Conservation (phyloP, 2,329 filamentous ascomycete species). For the Colletotrichum destructivum region DNA sequence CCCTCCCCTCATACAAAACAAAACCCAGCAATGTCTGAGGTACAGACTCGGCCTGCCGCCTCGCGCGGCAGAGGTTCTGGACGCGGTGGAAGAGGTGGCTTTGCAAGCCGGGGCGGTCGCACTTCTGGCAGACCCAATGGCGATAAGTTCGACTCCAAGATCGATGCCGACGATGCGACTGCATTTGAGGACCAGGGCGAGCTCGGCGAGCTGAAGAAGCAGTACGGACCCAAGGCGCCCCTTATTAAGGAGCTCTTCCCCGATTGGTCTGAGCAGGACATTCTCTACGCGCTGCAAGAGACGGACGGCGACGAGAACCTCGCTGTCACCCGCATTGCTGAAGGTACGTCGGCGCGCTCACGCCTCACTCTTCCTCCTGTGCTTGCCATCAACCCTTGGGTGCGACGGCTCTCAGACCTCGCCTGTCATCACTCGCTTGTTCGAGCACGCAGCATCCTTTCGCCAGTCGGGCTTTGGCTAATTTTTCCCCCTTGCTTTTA, state of each 20-base stretch:
- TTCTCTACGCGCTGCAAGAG: constrained; percentile 94
- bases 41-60: constrained; percentile 86
- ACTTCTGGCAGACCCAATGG: constrained; percentile 77
- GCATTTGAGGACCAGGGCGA: constrained; percentile 86
- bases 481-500: constrained; percentile 53
- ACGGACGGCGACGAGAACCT: constrained; percentile 83
- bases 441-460: neutral
- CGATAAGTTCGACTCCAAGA: constrained; percentile 71
- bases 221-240: constrained; percentile 83
- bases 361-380: constrained; percentile 5
- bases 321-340: constrained; percentile 83
- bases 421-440: neutral
- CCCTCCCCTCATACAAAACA: constrained; percentile 31
- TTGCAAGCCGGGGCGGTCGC: constrained; percentile 80
- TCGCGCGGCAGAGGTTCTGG: constrained; percentile 91
- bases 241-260: constrained; percentile 94
- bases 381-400: constrained; percentile 34
- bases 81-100: constrained; percentile 87
- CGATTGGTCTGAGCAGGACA: constrained; percentile 95
- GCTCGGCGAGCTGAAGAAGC: constrained; percentile 91
- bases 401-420: neutral
- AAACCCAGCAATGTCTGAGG: constrained; percentile 84
- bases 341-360: constrained; percentile 68
- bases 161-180: constrained; percentile 70
- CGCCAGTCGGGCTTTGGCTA: constrained; percentile 44